Evolutionary conservation across 108 stramenopile genomes (phyloP), one percentile per base, ranked within the genome.

Genomic region (Mayamaea pseudoterrestris): DNA sequence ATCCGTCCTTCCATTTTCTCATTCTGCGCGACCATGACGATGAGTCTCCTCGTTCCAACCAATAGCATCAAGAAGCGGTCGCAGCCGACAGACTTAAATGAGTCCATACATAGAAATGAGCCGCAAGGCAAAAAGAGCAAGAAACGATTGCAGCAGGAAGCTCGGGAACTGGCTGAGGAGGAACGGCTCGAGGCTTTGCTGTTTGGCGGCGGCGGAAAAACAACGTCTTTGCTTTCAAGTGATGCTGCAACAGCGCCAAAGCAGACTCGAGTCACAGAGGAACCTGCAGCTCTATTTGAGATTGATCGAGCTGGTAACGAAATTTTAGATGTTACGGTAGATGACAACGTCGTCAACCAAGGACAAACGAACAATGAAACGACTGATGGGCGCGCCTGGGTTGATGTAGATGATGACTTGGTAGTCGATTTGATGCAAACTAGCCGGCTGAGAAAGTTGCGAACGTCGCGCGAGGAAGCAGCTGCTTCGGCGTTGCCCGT

Each of bases 401-500:
- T 51, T 5, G 75, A 76, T 47, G 49, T 55, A 5, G 75, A 76
- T 35, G 66, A 71, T 63, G 52, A 57, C 2, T 17, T 59, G 2
- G 43, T 41, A 48, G 29, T 57, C 0, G 40, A 44, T 30, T 46
- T 69, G 31, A 37, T 46, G 30, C 66, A 69, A 32, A 62, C 64
- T 3, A 61, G 63, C 55, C 74, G 80, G 28, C 47, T 84, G 29
- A 61, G 62, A 62, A 89, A 89, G 44, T 60, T 89, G 22, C 77
- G 80, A 17, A 49, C 56, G n/a, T 56, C 61, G 9, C 58, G 61
- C 18, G 60, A 58, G 28, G 74, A 80, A 51, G 48, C 60, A 3
- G 65, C 64, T 45, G 71, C 74, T 1, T 26, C 59, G 29, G 71
- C 73, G n/a, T 49, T 79, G 45, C 48, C 39, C 20, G 58, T 52